These are phyloP conservation scores for Scheffersomyces ergatensis DNA, from an alignment of 805 yeast species.

Conservation along the genomic window DNA sequence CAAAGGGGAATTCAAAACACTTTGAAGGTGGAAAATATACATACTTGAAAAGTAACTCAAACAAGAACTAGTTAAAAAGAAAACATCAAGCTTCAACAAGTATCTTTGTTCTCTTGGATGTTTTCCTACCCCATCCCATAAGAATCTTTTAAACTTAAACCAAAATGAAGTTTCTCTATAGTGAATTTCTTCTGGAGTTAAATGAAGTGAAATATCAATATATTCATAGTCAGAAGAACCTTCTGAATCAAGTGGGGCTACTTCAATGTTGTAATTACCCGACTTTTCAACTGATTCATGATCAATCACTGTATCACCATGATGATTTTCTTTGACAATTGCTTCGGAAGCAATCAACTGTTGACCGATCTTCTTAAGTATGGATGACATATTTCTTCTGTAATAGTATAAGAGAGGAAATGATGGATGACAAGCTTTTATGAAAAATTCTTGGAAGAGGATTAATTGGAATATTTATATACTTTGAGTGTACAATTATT, in stretches of 20 bases:
- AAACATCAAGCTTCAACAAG: constrained; percentile 34
- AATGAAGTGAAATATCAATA: constrained; percentile 17
- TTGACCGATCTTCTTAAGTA: background rate
- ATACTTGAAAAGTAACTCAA: constrained; percentile 45
- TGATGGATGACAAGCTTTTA: no score
- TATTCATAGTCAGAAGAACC: constrained; percentile 10
- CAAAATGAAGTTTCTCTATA: constrained; percentile 15
- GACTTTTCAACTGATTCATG: background rate
- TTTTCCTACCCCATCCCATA: constrained; percentile 39
- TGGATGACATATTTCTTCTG: background rate
- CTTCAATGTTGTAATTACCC: background rate
- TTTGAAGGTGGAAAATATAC: no score
- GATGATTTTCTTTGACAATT: background rate
- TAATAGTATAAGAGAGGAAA: no score
- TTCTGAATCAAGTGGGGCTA: constrained; percentile 2
- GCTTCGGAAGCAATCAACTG: background rate
- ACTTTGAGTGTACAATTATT: no score
- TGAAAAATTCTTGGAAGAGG: no score
- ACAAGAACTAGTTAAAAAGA: constrained; percentile 55
- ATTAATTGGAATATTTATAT: no score
- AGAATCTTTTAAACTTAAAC: constrained; percentile 21
- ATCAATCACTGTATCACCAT: background rate
- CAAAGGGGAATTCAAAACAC: no score
- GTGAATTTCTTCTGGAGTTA: constrained; percentile 18
- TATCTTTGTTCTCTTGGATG: constrained; percentile 35